phyloP scores from a whole-genome alignment of 306 rosid genomes.

The Echinosophora koreensis region DNA sequence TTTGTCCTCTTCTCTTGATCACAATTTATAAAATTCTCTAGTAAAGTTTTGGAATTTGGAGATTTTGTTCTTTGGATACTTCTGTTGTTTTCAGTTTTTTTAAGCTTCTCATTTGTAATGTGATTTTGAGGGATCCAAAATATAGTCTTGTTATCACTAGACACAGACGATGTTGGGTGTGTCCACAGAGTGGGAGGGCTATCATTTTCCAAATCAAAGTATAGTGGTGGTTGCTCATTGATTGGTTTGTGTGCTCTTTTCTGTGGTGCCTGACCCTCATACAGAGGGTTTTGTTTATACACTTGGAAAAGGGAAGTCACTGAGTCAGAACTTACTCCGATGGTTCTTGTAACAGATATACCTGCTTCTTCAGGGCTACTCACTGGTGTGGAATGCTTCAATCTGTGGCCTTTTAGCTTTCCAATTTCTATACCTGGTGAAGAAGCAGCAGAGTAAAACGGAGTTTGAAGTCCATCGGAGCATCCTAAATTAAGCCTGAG shows the following conservation, averaged over 20 bases:
- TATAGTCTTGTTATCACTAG: conserved; percentile 49
- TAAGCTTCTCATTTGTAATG: conserved; percentile 56
- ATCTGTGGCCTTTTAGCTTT: conserved; percentile 60
- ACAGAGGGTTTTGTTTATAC: conserved; percentile 86
- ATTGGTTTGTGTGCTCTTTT: conserved; percentile 48
- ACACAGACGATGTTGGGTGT: conserved; percentile 53
- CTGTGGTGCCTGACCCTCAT: conserved; percentile 60
- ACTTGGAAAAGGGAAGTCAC: conserved; percentile 70
- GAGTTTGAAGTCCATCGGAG: conserved; percentile 77
- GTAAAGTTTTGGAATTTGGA: conserved; percentile 61
- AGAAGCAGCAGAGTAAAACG: conserved; percentile 80
- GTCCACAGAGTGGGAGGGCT: conserved; percentile 50
- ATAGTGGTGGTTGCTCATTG: conserved; percentile 53
- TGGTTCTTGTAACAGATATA: conserved; percentile 66
- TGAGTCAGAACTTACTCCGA: conserved; percentile 69
- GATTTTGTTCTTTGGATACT: conserved; percentile 53
- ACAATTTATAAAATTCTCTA: conserved; percentile 51
- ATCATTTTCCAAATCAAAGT: conserved; percentile 61
- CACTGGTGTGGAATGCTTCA: conserved; percentile 85
- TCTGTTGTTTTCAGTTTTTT: conserved; percentile 45
- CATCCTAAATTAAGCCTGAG: conserved; percentile 82
- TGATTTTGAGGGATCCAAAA: conserved; percentile 72
- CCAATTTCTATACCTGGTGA: conserved; percentile 64
- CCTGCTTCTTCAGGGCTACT: conserved; percentile 85
- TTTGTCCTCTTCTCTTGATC: conserved; percentile 53